Base-by-base conservation (phyloP, 2,329 filamentous ascomycete genomes). In the Pseudogymnoascus sp. region DNA sequence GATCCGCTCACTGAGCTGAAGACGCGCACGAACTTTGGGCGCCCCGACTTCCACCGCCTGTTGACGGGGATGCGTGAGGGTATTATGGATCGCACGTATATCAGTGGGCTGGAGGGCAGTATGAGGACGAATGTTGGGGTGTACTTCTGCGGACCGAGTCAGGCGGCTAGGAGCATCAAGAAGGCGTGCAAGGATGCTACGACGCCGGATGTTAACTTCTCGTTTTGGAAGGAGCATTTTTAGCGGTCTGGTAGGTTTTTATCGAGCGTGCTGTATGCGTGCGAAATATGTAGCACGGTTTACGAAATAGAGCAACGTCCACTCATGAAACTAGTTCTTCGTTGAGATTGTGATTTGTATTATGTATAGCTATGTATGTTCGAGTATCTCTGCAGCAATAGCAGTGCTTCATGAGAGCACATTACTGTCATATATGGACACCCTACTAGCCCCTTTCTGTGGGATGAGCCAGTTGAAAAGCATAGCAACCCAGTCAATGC, bases 161-260 rank as follows among this genome's bases (percentile, higher is more conserved):
- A 68, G 40, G 80, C 83, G 77, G 93, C 93, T 6, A 84, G 92
- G 68, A 86, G 91, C 71, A 97, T 99, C 74, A 88, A 90, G 76
- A 85, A 86, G 73, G 93, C 93, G 14, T 89, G 90, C 68, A 89
- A 88, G 72, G 75, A 80, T 62, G 88, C 88, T 14, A 90, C 86
- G 11, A 86, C 84, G 38, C 84, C 84, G 66, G 90, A 96, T 69
- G 91, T 99, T 64, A 85, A 87, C 71, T 99, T 97, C 80, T 90
- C 91, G 71, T 99, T 99, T 81, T 99, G 95, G 95, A 99, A 99
- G 80, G 95, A 99, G 77, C 93, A 99, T 74, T 88, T 88, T 73
- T 88, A 81, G 65, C 26, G 50, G 5, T 19, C 19, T 4, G 31
- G 29, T 19, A 29, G 33, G 33, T n/a, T 56, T 13, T 44, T 56